These are phyloP conservation scores for Curvularia sp. DNA, from an alignment of 2,329 filamentous ascomycete species.

Conservation along the genomic window DNA sequence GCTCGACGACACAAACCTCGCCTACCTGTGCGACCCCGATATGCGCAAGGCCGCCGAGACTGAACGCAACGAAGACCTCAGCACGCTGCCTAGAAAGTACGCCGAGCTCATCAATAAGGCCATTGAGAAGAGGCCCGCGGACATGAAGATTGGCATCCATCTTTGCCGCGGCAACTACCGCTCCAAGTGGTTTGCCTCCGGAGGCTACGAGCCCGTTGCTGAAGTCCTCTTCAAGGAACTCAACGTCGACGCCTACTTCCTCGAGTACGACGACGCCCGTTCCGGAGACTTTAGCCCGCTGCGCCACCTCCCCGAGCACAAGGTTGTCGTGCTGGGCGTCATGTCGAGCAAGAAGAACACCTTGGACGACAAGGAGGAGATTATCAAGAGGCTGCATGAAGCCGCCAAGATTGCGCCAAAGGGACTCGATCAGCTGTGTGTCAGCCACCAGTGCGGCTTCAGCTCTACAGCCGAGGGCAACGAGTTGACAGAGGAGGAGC, in stretches of 20 bases:
- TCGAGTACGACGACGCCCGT: slow-evolving; percentile 66
- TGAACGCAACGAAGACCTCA: slow-evolving; percentile 60
- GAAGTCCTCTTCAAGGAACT: slow-evolving; percentile 65
- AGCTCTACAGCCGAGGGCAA: slow-evolving; percentile 65
- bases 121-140: slow-evolving; percentile 60
- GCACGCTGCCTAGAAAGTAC: slow-evolving; percentile 60
- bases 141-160: slow-evolving; percentile 65
- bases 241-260: slow-evolving; percentile 66
- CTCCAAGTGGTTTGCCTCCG: slow-evolving; percentile 64
- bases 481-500: slow-evolving; percentile 63
- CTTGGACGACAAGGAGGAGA: slow-evolving; percentile 59
- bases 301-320: slow-evolving; percentile 61
- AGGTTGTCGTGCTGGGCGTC: slow-evolving; percentile 64
- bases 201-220: slow-evolving; percentile 65
- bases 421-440: slow-evolving; percentile 63
- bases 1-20: slow-evolving; percentile 67
- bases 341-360: slow-evolving; percentile 66
- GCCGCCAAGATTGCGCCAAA: slow-evolving; percentile 57
- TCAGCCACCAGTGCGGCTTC: slow-evolving; percentile 67
- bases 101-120: slow-evolving; percentile 63
- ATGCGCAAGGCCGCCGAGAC: slow-evolving; percentile 62
- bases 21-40: slow-evolving; percentile 64
- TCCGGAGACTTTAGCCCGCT: slow-evolving; percentile 64
- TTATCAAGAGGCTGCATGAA: slow-evolving; percentile 49
- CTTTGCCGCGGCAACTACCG: slow-evolving; percentile 66